Conservation (phyloP, 2,329 filamentous ascomycete genomes). For the Conoideocrella luteorostrata region DNA sequence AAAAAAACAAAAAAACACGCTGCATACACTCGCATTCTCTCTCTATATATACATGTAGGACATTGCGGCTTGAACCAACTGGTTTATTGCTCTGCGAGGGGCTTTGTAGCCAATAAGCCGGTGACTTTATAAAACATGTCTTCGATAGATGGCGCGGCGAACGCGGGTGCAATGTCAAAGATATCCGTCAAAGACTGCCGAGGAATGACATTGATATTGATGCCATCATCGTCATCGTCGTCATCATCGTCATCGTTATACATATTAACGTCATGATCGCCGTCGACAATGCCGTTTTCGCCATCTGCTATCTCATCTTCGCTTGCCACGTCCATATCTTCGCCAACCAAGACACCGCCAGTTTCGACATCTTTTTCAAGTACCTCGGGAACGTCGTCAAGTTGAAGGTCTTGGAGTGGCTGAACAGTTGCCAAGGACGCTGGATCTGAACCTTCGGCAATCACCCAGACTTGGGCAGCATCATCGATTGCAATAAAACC, state of each 20-base stretch:
- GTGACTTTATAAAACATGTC: slow-evolving; percentile 72
- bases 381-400: slow-evolving; percentile 33
- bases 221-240: slow-evolving; percentile 31
- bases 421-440: slow-evolving; percentile 45
- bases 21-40: not conserved
- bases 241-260: slow-evolving; percentile 37
- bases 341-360: slow-evolving; percentile 28
- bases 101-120: slow-evolving; percentile 49
- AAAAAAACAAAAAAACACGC: too few species aligned
- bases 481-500: slow-evolving; percentile 74
- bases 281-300: slow-evolving; percentile 29
- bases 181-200: slow-evolving; percentile 63
- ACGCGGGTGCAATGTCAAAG: slow-evolving; percentile 63
- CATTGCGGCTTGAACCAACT: not conserved
- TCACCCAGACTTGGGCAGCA: slow-evolving; percentile 63
- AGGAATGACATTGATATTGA: slow-evolving; percentile 55
- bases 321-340: slow-evolving; percentile 36
- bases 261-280: slow-evolving; percentile 36
- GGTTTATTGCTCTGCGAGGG: slow-evolving; percentile 2
- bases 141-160: slow-evolving; percentile 64
- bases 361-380: slow-evolving; percentile 20
- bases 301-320: slow-evolving; percentile 34
- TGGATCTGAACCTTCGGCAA: slow-evolving; percentile 53
- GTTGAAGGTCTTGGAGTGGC: slow-evolving; percentile 47
- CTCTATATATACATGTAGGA: slow-evolving; percentile 3